Evolutionary conservation across 176 grass and related monocot genomes (phyloP).

Genomic region (Tillandsia leiboldiana): DNA sequence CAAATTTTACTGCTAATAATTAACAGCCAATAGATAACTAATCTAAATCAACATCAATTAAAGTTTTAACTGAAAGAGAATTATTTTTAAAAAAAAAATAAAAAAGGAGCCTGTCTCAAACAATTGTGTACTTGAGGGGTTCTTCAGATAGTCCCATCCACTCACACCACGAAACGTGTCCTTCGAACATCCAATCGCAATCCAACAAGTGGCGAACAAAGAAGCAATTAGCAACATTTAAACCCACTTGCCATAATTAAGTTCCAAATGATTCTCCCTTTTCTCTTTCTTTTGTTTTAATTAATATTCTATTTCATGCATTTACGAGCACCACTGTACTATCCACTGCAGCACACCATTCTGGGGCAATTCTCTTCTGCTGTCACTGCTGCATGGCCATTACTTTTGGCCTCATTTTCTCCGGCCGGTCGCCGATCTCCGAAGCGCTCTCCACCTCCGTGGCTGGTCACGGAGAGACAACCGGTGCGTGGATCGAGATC

Average conservation of each 20-base stretch:
- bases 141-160: not conserved
- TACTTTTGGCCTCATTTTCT: slow-evolving; percentile 10
- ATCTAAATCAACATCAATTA: too few species aligned
- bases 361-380: not conserved
- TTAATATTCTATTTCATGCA: too few species aligned
- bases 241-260: not conserved
- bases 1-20: too few species aligned
- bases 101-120: too few species aligned
- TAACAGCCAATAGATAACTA: too few species aligned
- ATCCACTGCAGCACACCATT: not conserved
- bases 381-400: too few species aligned
- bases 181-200: not conserved
- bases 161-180: not conserved
- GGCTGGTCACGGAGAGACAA: slow-evolving; percentile 11
- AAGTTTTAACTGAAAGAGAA: too few species aligned
- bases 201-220: not conserved
- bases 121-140: too few species aligned
- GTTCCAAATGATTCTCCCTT: not conserved
- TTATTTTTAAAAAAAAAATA: too few species aligned
- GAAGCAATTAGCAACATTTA: not conserved
- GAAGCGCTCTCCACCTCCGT: not conserved
- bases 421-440: slow-evolving; percentile 30
- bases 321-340: not conserved
- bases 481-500: slow-evolving; percentile 7
- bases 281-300: not conserved